Base-by-base conservation (phyloP, 2,329 filamentous ascomycete genomes). In the Fusarium citri region DNA sequence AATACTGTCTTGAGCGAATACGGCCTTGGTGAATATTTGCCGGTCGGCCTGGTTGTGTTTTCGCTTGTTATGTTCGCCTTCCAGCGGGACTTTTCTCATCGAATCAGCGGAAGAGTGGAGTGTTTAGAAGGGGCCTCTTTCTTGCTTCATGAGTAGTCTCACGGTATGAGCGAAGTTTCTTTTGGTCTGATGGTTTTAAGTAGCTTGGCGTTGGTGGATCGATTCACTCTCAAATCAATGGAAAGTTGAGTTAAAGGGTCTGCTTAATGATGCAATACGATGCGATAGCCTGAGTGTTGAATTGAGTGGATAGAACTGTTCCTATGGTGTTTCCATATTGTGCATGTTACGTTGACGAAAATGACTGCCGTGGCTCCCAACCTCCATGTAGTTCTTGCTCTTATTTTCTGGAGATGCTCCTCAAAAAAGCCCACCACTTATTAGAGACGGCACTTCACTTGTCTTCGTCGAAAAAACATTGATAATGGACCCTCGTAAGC, bases 161-260 rank as follows among this genome's bases (percentile, higher is more conserved):
- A 64, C 65, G 58, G 68, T 51, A 49, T 47, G 43, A 48, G 34
- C 37, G 43, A 37, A 63, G 43, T 53, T 55, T 51, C 60, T 57
- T 64, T 64, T 61, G 41, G 54, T 65, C 71, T 68, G 60, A 66
- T 62, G 48, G 54, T 70, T 66, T 73, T 68, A 60, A 59, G 69
- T 64, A 76, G 72, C 72, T 76, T 59, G 74, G 74, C 74, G 74
- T 76, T 76, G 66, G 67, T 70, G 64, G 72, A 72, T 68, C 63
- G 67, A 72, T 67, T 69, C 64, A 65, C 63, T 69, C 64, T 51
- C 50, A 59, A 54, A 55, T 57, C 42, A 51, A 53, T 55, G 43
- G 57, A 53, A 53, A 55, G 49, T 50, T 30, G 46, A 70, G 49
- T 60, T 56, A 55, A 56, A 43, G 28, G 53, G 40, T 55, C 50